A percentile compares a stretch with the other conserved stretches of the same genome.
These are phyloP conservation scores for Pythium utonaiense DNA, from an alignment of 352 stramenopile genomes.

Conservation along the genomic window DNA sequence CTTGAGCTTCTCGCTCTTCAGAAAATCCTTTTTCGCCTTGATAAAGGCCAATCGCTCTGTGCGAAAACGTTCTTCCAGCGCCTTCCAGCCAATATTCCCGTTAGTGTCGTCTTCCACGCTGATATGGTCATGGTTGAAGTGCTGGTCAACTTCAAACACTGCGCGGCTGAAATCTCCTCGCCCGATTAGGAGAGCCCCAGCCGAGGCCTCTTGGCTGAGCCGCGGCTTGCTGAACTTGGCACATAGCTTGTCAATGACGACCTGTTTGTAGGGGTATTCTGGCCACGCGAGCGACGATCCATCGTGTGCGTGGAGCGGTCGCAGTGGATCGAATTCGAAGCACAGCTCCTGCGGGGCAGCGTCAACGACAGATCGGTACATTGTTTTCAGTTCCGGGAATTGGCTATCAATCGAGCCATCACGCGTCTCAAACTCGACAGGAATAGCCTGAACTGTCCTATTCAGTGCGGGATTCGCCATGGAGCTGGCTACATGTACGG, in stretches of 20 bases:
- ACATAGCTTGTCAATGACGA: conserved; percentile 49
- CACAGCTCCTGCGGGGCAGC: conserved; percentile 22
- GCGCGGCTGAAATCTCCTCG: conserved; percentile 38
- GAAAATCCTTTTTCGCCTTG: conserved; percentile 39
- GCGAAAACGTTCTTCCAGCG: conserved; percentile 37
- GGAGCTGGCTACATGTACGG: background rate
- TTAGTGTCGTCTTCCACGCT: background rate
- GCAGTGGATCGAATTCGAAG: conserved; percentile 60
- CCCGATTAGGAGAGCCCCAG: conserved; percentile 48
- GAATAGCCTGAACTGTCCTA: conserved; percentile 13
- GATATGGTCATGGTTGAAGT: conserved; percentile 20
- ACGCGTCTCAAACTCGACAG: background rate
- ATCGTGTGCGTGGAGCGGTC: conserved; percentile 38
- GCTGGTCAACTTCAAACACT: conserved; percentile 45
- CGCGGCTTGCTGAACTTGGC: conserved; percentile 22
- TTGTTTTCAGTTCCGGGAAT: too few relatives aligned
- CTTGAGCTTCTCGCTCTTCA: conserved; percentile 38
- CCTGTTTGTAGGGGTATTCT: conserved; percentile 71
- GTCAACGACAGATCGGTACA: conserved; percentile 51
- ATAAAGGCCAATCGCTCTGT: conserved; percentile 48
- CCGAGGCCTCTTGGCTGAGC: conserved; percentile 37
- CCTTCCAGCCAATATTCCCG: conserved; percentile 18
- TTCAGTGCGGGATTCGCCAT: background rate
- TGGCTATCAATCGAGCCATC: too few relatives aligned
- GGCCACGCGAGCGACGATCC: conserved; percentile 47